Evolutionary conservation across 306 rosid species (phyloP).

Genomic region (Datisca glomerata): DNA sequence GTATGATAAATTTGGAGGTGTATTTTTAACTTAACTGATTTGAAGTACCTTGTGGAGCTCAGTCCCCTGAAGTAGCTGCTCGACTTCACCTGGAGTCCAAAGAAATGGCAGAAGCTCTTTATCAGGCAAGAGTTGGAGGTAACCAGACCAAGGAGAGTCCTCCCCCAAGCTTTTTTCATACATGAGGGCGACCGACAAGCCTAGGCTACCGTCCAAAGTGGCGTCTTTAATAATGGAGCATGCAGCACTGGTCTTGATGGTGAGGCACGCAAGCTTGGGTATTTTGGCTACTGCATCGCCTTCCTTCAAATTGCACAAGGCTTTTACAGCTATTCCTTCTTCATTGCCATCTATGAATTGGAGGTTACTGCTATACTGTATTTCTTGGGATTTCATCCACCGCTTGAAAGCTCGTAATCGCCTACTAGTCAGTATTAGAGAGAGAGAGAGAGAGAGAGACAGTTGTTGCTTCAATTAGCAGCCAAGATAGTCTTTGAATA

Average conservation of each 20-base stretch:
- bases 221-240: slow-evolving; percentile 32
- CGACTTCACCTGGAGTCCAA: slow-evolving; percentile 51
- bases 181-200: slow-evolving; percentile 66
- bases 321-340: slow-evolving; percentile 45
- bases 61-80: slow-evolving; percentile 51
- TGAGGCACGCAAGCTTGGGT: slow-evolving; percentile 73
- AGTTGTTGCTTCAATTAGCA: too few relatives aligned
- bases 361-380: slow-evolving; percentile 52
- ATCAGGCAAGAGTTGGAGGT: slow-evolving; percentile 57
- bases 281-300: slow-evolving; percentile 72
- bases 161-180: slow-evolving; percentile 66
- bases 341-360: slow-evolving; percentile 32
- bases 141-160: slow-evolving; percentile 57
- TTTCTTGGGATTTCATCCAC: slow-evolving; percentile 64
- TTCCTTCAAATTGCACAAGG: slow-evolving; percentile 39
- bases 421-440: slow-evolving; percentile 16
- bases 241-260: slow-evolving; percentile 51
- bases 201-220: slow-evolving; percentile 41
- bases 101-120: slow-evolving; percentile 55
- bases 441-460: neutral
- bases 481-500: too few relatives aligned
- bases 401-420: slow-evolving; percentile 82
- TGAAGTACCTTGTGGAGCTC: slow-evolving; percentile 61
- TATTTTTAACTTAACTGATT: neutral
- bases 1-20: too few relatives aligned